Evolutionary conservation across 2,329 filamentous ascomycete species (phyloP).

Genomic region (Madurella mycetomatis): DNA sequence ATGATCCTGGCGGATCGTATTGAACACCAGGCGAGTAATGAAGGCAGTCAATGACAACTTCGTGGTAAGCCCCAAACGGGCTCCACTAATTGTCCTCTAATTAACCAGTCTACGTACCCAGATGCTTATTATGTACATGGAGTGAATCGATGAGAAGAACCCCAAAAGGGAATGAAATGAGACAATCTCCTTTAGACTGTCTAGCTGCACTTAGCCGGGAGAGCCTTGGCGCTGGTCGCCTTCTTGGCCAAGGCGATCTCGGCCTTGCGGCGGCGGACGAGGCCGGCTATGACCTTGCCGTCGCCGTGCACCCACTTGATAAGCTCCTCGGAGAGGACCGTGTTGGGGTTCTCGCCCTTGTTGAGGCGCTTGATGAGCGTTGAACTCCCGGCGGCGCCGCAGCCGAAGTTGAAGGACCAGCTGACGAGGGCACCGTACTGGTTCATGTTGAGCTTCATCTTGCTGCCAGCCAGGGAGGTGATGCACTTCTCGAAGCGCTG

Average conservation of each 20-base stretch:
- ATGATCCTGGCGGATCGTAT: too few relatives aligned
- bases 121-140: neutral
- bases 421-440: constrained; percentile 50
- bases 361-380: constrained; percentile 42
- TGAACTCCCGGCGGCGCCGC: constrained; percentile 37
- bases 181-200: neutral
- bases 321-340: constrained; percentile 41
- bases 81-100: too few relatives aligned
- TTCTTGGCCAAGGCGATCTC: constrained; percentile 38
- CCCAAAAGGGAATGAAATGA: neutral
- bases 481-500: constrained; percentile 36
- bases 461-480: constrained; percentile 31
- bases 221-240: constrained; percentile 7
- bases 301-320: constrained; percentile 45
- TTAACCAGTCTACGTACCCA: too few relatives aligned
- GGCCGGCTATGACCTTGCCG: constrained; percentile 37
- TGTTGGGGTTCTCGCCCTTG: constrained; percentile 38
- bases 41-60: too few relatives aligned
- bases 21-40: too few relatives aligned
- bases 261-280: constrained; percentile 39
- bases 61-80: too few relatives aligned
- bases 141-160: neutral
- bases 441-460: constrained; percentile 43
- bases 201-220: constrained; percentile 15
- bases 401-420: constrained; percentile 50